Evolutionary conservation across 768 basidiomycete species (phyloP).

Genomic region (Punctularia strigosozonata): DNA sequence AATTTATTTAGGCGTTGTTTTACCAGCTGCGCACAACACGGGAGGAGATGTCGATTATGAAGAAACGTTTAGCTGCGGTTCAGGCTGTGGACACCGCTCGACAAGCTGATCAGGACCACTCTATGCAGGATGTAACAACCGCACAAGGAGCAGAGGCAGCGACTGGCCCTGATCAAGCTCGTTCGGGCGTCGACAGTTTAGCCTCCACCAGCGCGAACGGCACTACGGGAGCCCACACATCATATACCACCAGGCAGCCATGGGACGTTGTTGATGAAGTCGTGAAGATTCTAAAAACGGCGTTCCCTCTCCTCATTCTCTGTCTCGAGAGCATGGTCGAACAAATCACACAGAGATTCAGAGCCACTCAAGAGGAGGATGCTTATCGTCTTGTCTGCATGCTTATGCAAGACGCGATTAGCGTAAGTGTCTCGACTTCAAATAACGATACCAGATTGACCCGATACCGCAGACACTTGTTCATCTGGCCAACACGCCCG

Average conservation of each 20-base stretch:
- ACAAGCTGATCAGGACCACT: constrained; percentile 18
- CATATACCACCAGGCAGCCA: too few relatives aligned
- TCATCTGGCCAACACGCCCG: constrained; percentile 47
- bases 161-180: background rate
- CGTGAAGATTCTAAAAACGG: constrained; percentile 86
- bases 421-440: constrained; percentile 31
- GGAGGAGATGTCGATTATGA: constrained; percentile 49
- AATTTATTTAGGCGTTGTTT: constrained; percentile 65
- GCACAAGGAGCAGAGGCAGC: background rate
- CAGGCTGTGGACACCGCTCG: constrained; percentile 18
- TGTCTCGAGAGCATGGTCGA: constrained; percentile 97
- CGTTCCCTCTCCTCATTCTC: constrained; percentile 87
- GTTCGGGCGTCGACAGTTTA: background rate
- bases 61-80: constrained; percentile 27
- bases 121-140: constrained; percentile 16
- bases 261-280: constrained; percentile 93
- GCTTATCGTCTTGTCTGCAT: constrained; percentile 85
- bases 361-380: constrained; percentile 83
- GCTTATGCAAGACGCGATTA: constrained; percentile 77
- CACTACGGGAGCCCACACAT: too few relatives aligned
- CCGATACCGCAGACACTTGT: constrained; percentile 44
- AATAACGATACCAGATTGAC: background rate
- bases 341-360: constrained; percentile 83
- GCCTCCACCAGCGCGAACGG: too few relatives aligned
- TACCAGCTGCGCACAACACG: constrained; percentile 83